Evolutionary conservation across 2,329 filamentous ascomycete species (phyloP), one percentile per base, ranked within the genome.

Genomic region (Myriosclerotinia scirpicola): DNA sequence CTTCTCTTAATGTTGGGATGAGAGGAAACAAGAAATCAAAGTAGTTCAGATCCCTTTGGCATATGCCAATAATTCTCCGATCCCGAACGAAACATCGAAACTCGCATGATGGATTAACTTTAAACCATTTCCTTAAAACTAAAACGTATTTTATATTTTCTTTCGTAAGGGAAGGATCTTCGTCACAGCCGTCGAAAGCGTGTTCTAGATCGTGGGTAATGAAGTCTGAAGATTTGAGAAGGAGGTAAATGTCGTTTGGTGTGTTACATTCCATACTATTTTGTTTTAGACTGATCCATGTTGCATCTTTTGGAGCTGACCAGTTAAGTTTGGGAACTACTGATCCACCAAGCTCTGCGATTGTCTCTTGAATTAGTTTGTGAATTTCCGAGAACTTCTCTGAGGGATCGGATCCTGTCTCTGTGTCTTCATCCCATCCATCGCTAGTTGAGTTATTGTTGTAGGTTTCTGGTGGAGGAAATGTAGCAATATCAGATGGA

Each of bases 311-410:
- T 5, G 95, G 95, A 5, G 93, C 89, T 7, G 93, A 97, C 95
- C 95, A 99, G 80, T 98, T 98, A 56, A 99, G 81, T 79, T 99
- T 99, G 0, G 95, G 95, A 1, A 90, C 89, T 11, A 97, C 93
- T 68, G 89, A 87, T 67, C 94, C 94, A 20, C 92, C 93, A 0
- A 98, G 84, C 73, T 93, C 90, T 15, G 82, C 79, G 69, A 99
- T 97, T 53, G 86, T 90, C 34, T 86, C 81, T 76, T 89, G 90
- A 77, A 99, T 92, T 66, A 85, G 79, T 54, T 87, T 81, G 78
- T 99, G 95, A 2, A 93, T 85, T 46, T 91, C 89, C 11, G 87
- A 79, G 79, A 92, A 87, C 48, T 69, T 34, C 3, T 70, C 67
- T 9, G 73, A 73, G 11, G 73, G 75, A 42, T 77, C 76, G 4